phyloP scores from a whole-genome alignment of 441 rosid species.

The Adansonia madagascariensis region DNA sequence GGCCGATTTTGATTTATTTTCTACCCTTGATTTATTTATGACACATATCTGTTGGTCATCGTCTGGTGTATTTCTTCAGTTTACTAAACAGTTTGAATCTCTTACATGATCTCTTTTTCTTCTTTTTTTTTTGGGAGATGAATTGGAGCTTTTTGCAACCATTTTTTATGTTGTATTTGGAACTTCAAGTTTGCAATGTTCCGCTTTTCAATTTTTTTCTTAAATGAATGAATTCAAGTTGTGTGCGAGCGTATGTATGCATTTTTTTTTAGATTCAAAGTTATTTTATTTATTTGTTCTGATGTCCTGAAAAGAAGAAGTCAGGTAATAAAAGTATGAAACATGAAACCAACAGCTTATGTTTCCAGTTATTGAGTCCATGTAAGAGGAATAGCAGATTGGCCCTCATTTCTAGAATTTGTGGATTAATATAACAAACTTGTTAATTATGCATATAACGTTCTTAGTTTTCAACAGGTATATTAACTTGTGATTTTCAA shows the following conservation, averaged over 20 bases:
- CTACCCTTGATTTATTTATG: slow-evolving; percentile 24
- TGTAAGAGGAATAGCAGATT: background rate
- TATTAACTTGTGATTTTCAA: too few relatives aligned
- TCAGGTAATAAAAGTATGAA: background rate
- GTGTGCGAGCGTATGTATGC: background rate
- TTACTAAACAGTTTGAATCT: slow-evolving; percentile 12
- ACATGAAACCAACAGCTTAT: background rate
- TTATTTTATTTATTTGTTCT: background rate
- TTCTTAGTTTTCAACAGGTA: too few relatives aligned
- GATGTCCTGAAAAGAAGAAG: background rate
- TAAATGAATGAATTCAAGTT: background rate
- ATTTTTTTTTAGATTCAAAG: background rate
- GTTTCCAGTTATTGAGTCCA: background rate
- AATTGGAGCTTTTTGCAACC: slow-evolving; percentile 23
- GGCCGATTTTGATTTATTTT: slow-evolving; percentile 27
- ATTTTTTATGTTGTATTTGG: slow-evolving; percentile 28
- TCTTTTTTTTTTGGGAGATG: slow-evolving; percentile 13
- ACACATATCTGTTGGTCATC: slow-evolving; percentile 9
- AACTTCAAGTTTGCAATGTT: slow-evolving; percentile 24
- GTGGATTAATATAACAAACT: too few relatives aligned
- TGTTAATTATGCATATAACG: too few relatives aligned
- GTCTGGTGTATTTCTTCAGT: slow-evolving; percentile 28
- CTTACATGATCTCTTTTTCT: slow-evolving; percentile 6
- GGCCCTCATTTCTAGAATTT: too few relatives aligned
- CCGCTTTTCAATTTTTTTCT: background rate